phyloP scores from a whole-genome alignment of 352 stramenopile species.

The Phytopythium kandeliae region DNA sequence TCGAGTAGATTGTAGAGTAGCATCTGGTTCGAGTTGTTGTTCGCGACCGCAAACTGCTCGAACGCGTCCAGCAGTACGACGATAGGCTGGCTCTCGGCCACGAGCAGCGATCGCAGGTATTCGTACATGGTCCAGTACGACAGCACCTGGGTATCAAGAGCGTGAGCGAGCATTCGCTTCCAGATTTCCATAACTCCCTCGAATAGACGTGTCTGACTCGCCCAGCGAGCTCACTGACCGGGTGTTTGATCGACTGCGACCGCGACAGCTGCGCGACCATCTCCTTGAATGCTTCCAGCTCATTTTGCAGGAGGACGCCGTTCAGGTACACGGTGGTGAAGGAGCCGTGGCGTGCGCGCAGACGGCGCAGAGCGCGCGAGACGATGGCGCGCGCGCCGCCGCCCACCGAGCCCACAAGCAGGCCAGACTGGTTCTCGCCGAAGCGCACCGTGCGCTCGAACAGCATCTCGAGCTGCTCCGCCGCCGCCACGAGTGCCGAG shows the following conservation, averaged over 20 bases:
- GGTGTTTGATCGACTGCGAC: conserved; percentile 52
- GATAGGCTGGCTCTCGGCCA: conserved; percentile 41
- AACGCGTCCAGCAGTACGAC: conserved; percentile 71
- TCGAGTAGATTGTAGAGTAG: conserved; percentile 84
- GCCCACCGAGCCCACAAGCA: conserved; percentile 60
- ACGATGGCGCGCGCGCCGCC: conserved; percentile 48
- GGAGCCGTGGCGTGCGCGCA: conserved; percentile 25
- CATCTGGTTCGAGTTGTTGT: conserved; percentile 62
- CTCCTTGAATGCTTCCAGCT: conserved; percentile 84
- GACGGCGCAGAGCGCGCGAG: conserved; percentile 35
- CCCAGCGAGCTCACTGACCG: conserved; percentile 16
- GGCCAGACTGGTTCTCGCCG: conserved; percentile 74
- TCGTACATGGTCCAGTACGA: conserved; percentile 85
- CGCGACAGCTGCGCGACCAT: conserved; percentile 60
- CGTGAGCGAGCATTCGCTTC: background rate
- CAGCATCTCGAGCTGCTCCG: conserved; percentile 43
- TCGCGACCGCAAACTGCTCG: conserved; percentile 68
- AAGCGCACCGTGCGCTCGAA: conserved; percentile 64
- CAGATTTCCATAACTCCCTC: too few species aligned
- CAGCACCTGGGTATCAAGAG: conserved; percentile 18
- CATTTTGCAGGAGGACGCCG: conserved; percentile 71
- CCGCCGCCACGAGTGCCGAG: conserved; percentile 10
- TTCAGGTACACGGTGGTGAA: conserved; percentile 77
- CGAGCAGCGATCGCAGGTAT: conserved; percentile 65
- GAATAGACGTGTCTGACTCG: too few species aligned